phyloP scores from a whole-genome alignment of 371 early-diverging fungal species.

The Batkoa obscura region DNA sequence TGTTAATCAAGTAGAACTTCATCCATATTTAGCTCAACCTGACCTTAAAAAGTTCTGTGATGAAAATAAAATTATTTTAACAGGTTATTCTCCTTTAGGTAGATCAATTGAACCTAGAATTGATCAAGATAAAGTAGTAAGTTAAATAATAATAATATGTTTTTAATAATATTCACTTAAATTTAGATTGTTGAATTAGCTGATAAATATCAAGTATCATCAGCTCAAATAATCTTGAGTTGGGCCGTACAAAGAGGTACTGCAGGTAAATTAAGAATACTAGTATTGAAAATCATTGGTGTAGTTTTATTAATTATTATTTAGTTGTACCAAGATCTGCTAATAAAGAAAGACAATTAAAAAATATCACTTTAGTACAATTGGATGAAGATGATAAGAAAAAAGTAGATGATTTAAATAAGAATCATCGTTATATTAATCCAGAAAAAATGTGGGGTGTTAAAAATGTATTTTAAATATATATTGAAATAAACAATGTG shows the following conservation, averaged over 20 bases:
- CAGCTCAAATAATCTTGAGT: conserved; percentile 49
- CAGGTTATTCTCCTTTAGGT: conserved; percentile 69
- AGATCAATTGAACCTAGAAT: neutral
- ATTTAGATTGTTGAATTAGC: conserved; percentile 26
- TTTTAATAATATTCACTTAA: neutral
- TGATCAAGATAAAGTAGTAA: neutral
- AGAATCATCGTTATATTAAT: neutral
- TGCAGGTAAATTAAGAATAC: conserved; percentile 10
- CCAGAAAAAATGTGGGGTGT: neutral
- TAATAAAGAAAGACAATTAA: neutral
- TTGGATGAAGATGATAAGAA: conserved; percentile 21
- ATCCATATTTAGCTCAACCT: conserved; percentile 66
- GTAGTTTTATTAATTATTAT: neutral
- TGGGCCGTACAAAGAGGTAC: conserved; percentile 56
- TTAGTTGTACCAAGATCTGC: conserved; percentile 2
- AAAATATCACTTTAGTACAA: neutral
- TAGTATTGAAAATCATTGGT: neutral
- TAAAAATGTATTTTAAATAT: neutral
- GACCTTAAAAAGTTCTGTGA: conserved; percentile 51
- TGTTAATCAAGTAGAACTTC: conserved; percentile 75
- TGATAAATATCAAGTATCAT: conserved; percentile 38
- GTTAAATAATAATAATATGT: neutral
- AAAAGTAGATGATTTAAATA: conserved; percentile 7
- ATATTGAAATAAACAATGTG: neutral
- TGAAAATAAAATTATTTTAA: conserved; percentile 40